Conservation (phyloP, 2,329 filamentous ascomycete genomes). For the Pseudogymnoascus sp. region DNA sequence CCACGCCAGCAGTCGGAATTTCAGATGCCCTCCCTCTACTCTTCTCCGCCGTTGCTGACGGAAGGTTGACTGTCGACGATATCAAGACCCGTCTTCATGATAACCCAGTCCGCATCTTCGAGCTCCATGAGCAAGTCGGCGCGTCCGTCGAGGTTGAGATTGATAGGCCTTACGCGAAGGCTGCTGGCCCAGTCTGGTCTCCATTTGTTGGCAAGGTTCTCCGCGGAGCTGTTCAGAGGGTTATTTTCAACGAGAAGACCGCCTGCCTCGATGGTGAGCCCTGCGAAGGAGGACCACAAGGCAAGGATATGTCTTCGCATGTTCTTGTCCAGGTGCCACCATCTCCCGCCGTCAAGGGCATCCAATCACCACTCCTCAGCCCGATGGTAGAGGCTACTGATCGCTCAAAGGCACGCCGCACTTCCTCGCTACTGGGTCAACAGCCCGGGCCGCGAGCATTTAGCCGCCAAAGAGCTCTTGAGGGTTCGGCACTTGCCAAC, state of each 20-base stretch:
- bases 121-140: conserved; percentile 71
- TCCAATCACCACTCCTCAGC: conserved; percentile 23
- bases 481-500: conserved; percentile 29
- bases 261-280: conserved; percentile 67
- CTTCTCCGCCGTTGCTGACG: conserved; percentile 67
- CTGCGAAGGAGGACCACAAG: conserved; percentile 47
- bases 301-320: conserved; percentile 71
- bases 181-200: conserved; percentile 51
- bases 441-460: conserved; percentile 28
- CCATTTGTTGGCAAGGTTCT: conserved; percentile 63
- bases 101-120: conserved; percentile 74
- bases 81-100: conserved; percentile 64
- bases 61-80: conserved; percentile 65
- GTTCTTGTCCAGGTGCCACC: conserved; percentile 38
- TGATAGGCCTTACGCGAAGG: conserved; percentile 59
- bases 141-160: conserved; percentile 69
- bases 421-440: conserved; percentile 29
- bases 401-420: conserved; percentile 22
- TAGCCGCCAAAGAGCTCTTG: conserved; percentile 29
- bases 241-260: conserved; percentile 67
- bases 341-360: conserved; percentile 50
- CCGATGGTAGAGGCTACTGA: conserved; percentile 31
- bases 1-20: conserved; percentile 58
- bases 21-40: conserved; percentile 66
- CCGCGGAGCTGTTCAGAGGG: conserved; percentile 63